Base-by-base conservation (phyloP, 108 stramenopile genomes). In the Phaeodactylum tricornutum region DNA sequence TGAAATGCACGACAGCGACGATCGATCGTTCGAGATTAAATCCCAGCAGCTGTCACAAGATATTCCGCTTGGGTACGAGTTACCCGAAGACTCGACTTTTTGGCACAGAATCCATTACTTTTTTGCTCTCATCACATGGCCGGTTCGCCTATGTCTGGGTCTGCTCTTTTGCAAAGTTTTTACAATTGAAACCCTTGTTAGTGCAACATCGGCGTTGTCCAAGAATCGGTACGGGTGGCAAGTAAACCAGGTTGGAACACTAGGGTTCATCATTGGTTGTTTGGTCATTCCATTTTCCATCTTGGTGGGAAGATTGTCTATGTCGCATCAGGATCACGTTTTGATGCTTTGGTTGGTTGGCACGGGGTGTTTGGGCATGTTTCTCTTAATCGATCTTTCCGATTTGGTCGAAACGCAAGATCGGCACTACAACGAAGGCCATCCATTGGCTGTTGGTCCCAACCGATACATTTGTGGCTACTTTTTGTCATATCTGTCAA, bases 141-240 rank as follows among this genome's bases (percentile, higher is more conserved):
- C 84, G 2, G 76, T 78, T 0, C 68, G 64, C 20, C 40, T 85
- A 2, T 85, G 79, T 53, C 59, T 86, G 53, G 59, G 63, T 16
- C 62, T 84, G 14, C 49, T 84, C n/a, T 87, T 93, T 58, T 59
- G 74, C 38, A 87, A 87, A 57, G 83, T 80, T 34, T 87, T 93
- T 57, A 72, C 81, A 9, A 71, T 84, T 6, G 87, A 93, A 66
- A 71, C 70, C 12, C 47, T 84, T 21, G 77, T 82, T 12, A 80
- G 81, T 32, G 74, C 77, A 23, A 81, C 81, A 14, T 73, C 80
- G 11, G 67, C 79, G 37, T 42, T 93, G 14, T 76, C 87, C 28
- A 88, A 87, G 60, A 78, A 87, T 64, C 66, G 82, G 36, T 93
- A 85, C 50, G 67, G 62, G 4, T 93, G 92, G 92, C 50, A 59